A percentile compares a stretch with the other conserved stretches of the same genome.
Conservation (phyloP, 2,329 filamentous ascomycete genomes). For the Nemania sp. region DNA sequence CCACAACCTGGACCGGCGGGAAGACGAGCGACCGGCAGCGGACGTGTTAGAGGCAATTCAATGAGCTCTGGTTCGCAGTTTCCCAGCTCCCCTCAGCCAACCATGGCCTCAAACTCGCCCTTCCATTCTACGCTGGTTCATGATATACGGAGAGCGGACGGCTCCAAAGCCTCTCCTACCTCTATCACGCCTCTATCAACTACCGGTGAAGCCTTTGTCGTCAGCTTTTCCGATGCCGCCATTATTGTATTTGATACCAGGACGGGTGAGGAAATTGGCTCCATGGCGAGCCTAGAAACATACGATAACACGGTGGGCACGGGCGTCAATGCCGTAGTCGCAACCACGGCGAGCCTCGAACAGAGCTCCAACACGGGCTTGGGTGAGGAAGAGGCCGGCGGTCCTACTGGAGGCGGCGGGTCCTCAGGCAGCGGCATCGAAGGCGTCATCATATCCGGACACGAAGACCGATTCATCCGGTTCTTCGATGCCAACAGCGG, state of each 20-base stretch:
- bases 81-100: conserved; percentile 86
- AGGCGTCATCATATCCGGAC: conserved; percentile 92
- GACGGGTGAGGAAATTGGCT: conserved; percentile 86
- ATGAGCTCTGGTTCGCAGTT: conserved; percentile 94
- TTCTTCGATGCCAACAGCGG: conserved; percentile 99
- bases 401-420: conserved; percentile 73
- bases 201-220: conserved; percentile 85
- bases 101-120: conserved; percentile 78
- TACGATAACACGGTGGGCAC: conserved; percentile 80
- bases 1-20: conserved; percentile 68
- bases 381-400: conserved; percentile 74
- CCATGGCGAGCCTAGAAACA: conserved; percentile 92
- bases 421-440: conserved; percentile 78
- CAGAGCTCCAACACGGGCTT: conserved; percentile 62
- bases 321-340: conserved; percentile 89
- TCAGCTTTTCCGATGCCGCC: conserved; percentile 87
- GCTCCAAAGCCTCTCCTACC: conserved; percentile 74
- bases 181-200: conserved; percentile 88
- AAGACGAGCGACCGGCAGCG: conserved; percentile 62
- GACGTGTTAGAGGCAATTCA: conserved; percentile 84
- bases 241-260: conserved; percentile 91
- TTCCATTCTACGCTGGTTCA: conserved; percentile 90
- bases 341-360: conserved; percentile 81
- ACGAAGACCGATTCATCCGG: conserved; percentile 93
- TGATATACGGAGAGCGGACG: conserved; percentile 73